These are phyloP conservation scores for Fusarium ambrosium DNA, from an alignment of 2,329 filamentous ascomycete species.

Conservation along the genomic window DNA sequence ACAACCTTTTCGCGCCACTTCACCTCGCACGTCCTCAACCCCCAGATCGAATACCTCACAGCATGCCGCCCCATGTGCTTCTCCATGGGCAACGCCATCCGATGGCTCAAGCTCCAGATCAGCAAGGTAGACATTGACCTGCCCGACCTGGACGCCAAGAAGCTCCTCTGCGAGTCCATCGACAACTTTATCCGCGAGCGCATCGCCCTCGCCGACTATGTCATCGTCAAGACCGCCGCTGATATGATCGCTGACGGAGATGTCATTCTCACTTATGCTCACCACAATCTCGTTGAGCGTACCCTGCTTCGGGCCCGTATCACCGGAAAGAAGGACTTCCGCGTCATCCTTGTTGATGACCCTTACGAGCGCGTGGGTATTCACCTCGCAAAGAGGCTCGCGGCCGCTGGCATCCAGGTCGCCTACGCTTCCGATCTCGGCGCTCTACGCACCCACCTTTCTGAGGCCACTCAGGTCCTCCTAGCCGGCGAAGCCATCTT, in stretches of 20 bases:
- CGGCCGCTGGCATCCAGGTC: constrained; percentile 77
- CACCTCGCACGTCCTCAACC: constrained; percentile 89
- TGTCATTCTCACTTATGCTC: constrained; percentile 87
- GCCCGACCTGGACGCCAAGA: constrained; percentile 85
- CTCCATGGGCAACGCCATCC: constrained; percentile 96
- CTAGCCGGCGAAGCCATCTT: constrained; percentile 96
- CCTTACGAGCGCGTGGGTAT: constrained; percentile 66
- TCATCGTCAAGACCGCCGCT: constrained; percentile 83
- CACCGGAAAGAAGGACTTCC: constrained; percentile 77
- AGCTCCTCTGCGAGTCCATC: constrained; percentile 81
- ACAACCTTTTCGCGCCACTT: constrained; percentile 92
- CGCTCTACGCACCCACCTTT: constrained; percentile 80
- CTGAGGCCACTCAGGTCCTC: constrained; percentile 77
- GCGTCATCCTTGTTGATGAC: constrained; percentile 86
- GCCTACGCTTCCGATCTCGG: constrained; percentile 84
- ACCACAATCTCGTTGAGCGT: constrained; percentile 87
- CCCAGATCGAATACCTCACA: constrained; percentile 94
- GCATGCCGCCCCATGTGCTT: constrained; percentile 96
- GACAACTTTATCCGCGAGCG: constrained; percentile 92
- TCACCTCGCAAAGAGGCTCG: constrained; percentile 76
- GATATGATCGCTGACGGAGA: constrained; percentile 84
- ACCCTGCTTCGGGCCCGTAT: constrained; percentile 80
- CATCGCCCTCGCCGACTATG: constrained; percentile 86
- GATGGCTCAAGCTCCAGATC: constrained; percentile 93
- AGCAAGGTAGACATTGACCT: constrained; percentile 90